A percentile compares a stretch with the other conserved stretches of the same genome.
Conservation (phyloP, 495 filamentous ascomycete genomes). For the Penicillium turbatum region DNA sequence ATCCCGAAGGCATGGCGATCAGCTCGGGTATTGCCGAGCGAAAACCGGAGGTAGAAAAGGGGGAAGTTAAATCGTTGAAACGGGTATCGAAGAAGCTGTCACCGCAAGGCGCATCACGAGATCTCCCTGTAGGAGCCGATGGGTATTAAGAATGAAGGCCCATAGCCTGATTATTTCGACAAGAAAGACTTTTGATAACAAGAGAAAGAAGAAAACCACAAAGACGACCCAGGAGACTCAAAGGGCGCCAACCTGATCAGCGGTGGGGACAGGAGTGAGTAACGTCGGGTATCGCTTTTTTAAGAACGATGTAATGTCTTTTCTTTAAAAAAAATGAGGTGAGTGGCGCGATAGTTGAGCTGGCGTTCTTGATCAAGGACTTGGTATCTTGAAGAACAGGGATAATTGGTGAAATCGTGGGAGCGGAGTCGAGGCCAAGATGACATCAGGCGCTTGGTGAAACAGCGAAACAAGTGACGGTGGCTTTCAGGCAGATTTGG, state of each 20-base stretch:
- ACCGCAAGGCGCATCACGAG: neutral
- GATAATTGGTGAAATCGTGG: slow-evolving; percentile 27
- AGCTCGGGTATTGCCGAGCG: slow-evolving; percentile 2
- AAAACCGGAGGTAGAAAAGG: neutral
- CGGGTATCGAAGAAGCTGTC: neutral
- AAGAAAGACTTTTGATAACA: neutral
- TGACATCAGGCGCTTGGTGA: slow-evolving; percentile 46
- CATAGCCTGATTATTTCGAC: neutral
- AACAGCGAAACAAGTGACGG: slow-evolving; percentile 26
- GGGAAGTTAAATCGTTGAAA: neutral
- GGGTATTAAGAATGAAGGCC: neutral
- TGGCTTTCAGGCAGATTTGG: slow-evolving; percentile 14
- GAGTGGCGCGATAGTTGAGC: slow-evolving; percentile 22
- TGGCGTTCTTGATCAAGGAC: slow-evolving; percentile 16
- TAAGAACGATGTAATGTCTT: too few species aligned
- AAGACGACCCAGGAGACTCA: slow-evolving; percentile 2
- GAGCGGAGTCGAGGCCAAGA: slow-evolving; percentile 25
- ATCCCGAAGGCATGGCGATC: slow-evolving; percentile 27
- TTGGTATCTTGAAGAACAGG: slow-evolving; percentile 9
- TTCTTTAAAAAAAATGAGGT: slow-evolving; percentile 23
- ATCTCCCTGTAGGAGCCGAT: neutral
- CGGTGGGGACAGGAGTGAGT: slow-evolving; percentile 10
- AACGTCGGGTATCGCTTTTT: neutral
- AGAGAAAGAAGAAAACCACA: slow-evolving; percentile 5
- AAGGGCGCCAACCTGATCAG: slow-evolving; percentile 16